These are phyloP conservation scores for Gilbertella persicaria DNA, from an alignment of 371 early-diverging fungal genomes.

Conservation along the genomic window DNA sequence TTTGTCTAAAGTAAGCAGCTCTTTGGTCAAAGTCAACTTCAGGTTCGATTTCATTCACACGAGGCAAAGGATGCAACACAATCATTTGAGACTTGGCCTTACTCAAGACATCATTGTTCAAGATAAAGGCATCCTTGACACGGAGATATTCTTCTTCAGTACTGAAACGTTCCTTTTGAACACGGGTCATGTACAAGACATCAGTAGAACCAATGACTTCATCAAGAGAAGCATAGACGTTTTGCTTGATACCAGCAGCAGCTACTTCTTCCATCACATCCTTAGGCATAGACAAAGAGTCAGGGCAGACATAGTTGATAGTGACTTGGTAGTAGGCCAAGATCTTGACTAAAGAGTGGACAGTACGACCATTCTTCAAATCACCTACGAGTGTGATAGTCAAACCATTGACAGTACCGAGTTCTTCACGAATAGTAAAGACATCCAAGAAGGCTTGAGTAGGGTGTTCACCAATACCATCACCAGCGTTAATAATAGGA, in stretches of 20 bases:
- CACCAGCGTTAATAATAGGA: slow-evolving; percentile 96
- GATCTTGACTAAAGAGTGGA: slow-evolving; percentile 92
- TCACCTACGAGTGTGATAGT: slow-evolving; percentile 97
- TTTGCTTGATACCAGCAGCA: slow-evolving; percentile 67
- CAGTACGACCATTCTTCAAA: slow-evolving; percentile 96
- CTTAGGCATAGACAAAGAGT: slow-evolving; percentile 82
- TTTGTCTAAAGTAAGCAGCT: slow-evolving; percentile 97
- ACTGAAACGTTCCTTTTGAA: slow-evolving; percentile 94
- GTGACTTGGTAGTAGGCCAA: slow-evolving; percentile 92
- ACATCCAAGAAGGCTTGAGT: slow-evolving; percentile 97
- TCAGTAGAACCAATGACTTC: slow-evolving; percentile 85
- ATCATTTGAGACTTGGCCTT: slow-evolving; percentile 94
- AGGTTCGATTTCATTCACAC: slow-evolving; percentile 93
- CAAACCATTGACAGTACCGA: slow-evolving; percentile 94
- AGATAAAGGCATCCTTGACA: slow-evolving; percentile 77
- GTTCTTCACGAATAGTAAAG: slow-evolving; percentile 90
- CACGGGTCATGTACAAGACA: slow-evolving; percentile 95
- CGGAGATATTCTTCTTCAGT: slow-evolving; percentile 77
- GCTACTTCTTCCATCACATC: slow-evolving; percentile 80
- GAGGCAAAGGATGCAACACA: slow-evolving; percentile 97
- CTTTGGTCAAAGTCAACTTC: slow-evolving; percentile 97
- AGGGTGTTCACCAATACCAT: slow-evolving; percentile 97
- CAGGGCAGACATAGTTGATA: slow-evolving; percentile 90
- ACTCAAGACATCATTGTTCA: slow-evolving; percentile 83
- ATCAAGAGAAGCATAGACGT: slow-evolving; percentile 70